phyloP scores from a whole-genome alignment of 345 rosid genomes.

The Kernera saxatilis region DNA sequence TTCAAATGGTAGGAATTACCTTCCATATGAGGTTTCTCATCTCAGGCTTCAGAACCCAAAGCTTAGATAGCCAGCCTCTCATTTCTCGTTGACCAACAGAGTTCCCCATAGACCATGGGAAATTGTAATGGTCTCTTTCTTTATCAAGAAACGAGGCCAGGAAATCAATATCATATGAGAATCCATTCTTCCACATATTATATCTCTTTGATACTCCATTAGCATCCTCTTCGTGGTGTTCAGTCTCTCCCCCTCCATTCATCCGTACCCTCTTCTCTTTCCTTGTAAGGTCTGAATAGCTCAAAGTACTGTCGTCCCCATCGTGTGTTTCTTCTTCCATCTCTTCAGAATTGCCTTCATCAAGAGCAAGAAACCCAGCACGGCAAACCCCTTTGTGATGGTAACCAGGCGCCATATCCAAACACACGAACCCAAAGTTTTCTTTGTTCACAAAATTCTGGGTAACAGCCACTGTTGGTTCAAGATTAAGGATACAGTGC shows the following conservation, averaged over 20 bases:
- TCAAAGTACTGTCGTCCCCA: slow-evolving; percentile 34
- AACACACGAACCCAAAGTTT: slow-evolving; percentile 80
- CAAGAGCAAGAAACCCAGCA: slow-evolving; percentile 85
- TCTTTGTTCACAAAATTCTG: slow-evolving; percentile 84
- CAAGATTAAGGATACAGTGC: slow-evolving; percentile 92
- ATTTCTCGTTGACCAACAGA: slow-evolving; percentile 93
- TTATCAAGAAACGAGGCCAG: slow-evolving; percentile 63
- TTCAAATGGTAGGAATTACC: slow-evolving; percentile 36
- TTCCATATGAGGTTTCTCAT: slow-evolving; percentile 83
- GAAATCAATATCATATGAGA: slow-evolving; percentile 65
- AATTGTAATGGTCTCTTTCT: slow-evolving; percentile 83
- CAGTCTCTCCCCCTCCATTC: slow-evolving; percentile 33
- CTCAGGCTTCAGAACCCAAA: slow-evolving; percentile 76
- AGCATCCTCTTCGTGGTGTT: slow-evolving; percentile 28
- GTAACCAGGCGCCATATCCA: slow-evolving; percentile 98
- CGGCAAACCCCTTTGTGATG: slow-evolving; percentile 93
- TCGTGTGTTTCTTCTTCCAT: slow-evolving; percentile 26
- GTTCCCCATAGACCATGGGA: slow-evolving; percentile 81
- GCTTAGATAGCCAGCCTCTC: slow-evolving; percentile 85
- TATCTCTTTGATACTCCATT: slow-evolving; percentile 35
- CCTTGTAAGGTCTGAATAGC: slow-evolving; percentile 61
- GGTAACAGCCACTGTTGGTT: slow-evolving; percentile 85
- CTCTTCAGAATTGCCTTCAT: slow-evolving; percentile 40
- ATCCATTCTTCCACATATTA: slow-evolving; percentile 53
- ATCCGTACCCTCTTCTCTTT: slow-evolving; percentile 68